Base-by-base conservation (phyloP, 441 rosid genomes). In the Populus tomentosa region DNA sequence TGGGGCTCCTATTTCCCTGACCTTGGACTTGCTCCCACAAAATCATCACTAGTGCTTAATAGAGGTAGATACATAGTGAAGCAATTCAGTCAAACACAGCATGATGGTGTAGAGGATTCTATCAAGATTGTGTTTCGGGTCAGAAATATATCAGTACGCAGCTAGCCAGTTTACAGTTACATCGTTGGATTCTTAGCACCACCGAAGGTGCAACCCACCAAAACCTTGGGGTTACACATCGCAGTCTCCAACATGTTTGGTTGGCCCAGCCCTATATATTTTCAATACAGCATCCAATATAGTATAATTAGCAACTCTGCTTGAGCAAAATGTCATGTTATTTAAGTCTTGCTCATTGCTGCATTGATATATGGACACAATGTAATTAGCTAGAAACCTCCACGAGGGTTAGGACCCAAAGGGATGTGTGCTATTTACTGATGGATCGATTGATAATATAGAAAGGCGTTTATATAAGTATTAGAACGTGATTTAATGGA, bases 101-200 rank as follows among this genome's bases (percentile, higher is more conserved):
- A 73, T 73, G 20, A 63, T 36, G 69, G 69, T 7, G 35, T 1
- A 36, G 33, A 67, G 65, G 78, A 80, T 73, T 46, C 42, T 35
- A 74, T 32, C 68, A 61, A 63, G 80, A 65, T 79, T 42, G 28
- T 73, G 82, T 59, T 77, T 66, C 70, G 23, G 62, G 13, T 10
- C 1, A 53, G 46, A 11, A 36, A n/a, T 35, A 33, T 35, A 23
- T n/a, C n/a, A 26, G 23, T 2, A 18, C 62, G 62, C n/a, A 20
- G 63, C 75, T 6, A 23, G 10, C 14, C 16, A 46, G 2, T 4
- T 38, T 40, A 24, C 35, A 6, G 61, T 35, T 32, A 70, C 26
- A 32, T 26, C 23, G 28, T 70, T 26, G 46, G 30, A 46, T 42
- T 46, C 53, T 8, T 14, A 26, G 73, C 59, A 24, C 36, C 62